These are phyloP conservation scores for Cladosporium sp. DNA, from an alignment of 2,329 filamentous ascomycete genomes.

Conservation along the genomic window DNA sequence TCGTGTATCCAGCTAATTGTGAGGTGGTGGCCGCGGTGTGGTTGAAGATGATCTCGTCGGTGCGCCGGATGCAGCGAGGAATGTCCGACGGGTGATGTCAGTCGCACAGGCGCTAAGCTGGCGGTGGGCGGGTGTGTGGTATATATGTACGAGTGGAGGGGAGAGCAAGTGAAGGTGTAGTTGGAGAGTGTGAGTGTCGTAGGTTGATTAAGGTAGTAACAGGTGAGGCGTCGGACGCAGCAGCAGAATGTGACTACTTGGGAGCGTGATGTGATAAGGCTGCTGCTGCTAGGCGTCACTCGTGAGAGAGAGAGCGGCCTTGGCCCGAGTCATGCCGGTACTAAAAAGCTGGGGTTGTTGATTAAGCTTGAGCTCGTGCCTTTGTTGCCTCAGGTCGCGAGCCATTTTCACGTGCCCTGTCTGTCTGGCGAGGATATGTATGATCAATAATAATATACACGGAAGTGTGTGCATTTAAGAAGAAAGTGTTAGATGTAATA, in stretches of 20 bases:
- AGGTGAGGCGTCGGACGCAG: neutral
- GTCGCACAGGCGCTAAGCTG: neutral
- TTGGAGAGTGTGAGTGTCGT: neutral
- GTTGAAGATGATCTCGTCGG: neutral
- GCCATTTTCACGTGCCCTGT: neutral
- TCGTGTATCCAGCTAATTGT: constrained; percentile 8
- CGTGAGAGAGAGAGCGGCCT: neutral
- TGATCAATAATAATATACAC: too few relatives aligned
- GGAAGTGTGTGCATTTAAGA: neutral
- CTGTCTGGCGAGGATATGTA: neutral
- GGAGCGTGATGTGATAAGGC: constrained; percentile 11
- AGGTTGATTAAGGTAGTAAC: neutral
- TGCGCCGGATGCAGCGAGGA: constrained; percentile 20
- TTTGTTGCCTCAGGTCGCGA: neutral
- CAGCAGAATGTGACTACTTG: constrained; percentile 1
- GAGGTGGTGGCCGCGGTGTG: neutral
- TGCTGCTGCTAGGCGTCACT: neutral
- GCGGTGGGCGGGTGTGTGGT: neutral
- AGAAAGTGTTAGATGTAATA: neutral
- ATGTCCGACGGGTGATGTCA: constrained; percentile 9
- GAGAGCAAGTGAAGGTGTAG: neutral
- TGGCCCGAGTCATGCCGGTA: neutral
- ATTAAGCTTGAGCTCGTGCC: neutral
- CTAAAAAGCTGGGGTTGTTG: neutral
- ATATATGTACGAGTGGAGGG: neutral